Evolutionary conservation across 768 basidiomycete species (phyloP), one percentile per base, ranked within the genome.

Genomic region (Mycena pura): DNA sequence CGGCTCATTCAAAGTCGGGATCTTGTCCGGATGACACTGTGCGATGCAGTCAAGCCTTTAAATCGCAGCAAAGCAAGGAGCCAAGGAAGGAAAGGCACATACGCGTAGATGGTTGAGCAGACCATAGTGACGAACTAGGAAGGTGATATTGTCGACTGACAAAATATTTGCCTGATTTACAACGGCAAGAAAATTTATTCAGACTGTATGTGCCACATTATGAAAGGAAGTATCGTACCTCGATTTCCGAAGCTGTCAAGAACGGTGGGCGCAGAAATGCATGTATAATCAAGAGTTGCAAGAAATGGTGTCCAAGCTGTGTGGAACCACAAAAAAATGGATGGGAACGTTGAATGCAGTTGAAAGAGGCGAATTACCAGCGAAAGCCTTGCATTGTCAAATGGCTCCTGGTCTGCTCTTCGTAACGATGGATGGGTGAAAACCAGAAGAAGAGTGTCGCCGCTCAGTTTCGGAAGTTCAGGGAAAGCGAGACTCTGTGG

Each of bases 371-470:
- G 47, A 43, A 28, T 52, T 48, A 57, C 55, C 34, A 68, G 64
- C 50, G 46, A 64, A 67, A 90, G 72, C 52, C 86, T 75, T 70
- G 86, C 86, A 64, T 86, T 86, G 70, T 89, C 86, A 63, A 76
- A 64, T 72, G 73, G 22, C 65, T 74, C 36, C 65, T 64, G 63
- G 66, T 73, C 68, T 71, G 80, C 49, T 38, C 53, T 24, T 19
- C 84, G 80, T 48, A 92, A 78, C 19, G 89, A 89, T 66, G 74
- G 80, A 70, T 92, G 90, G 13, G 88, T 90, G 67, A 84, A 91
- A 51, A 90, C 86, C 65, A 89, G 84, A 51, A 92, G 81, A 64
- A 86, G 76, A 34, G 85, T 75, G 49, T 88, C 84, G 28, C 78
- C 77, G 57, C 60, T 68, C 47, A 84, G 76, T 69, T 77, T 79